Base-by-base conservation (phyloP, 257 asterid species). In the Cruciata laevipes region DNA sequence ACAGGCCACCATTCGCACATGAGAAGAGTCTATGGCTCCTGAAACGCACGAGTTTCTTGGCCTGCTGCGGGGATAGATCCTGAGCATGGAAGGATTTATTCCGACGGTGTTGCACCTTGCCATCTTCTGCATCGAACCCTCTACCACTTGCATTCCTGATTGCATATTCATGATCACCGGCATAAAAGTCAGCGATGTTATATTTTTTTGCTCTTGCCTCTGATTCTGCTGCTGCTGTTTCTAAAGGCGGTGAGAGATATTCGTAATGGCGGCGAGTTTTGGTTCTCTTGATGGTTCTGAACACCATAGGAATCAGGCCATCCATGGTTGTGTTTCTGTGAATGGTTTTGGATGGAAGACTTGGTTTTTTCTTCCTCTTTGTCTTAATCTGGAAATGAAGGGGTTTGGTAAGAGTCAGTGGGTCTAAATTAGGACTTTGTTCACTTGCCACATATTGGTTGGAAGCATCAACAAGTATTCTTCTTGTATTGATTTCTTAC, bases 251-350 rank as follows among this genome's bases (percentile, higher is more conserved):
- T 56, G 95, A 84, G 20, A 89, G 91, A 42, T 79, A 73, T 66
- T 87, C 78, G 53, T 89, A 89, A 35, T 76, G 71, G 51, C 84
- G 76, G 49, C 89, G 86, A 63, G 79, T 76, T 76, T 60, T 79
- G 71, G 5, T 84, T 78, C 75, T 87, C 86, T 79, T 79, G 66
- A 89, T 71, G 18, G 83, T 83, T 69, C 64, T 84, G 81, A 67
- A 87, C n/a, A 85, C 83, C 83, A 84, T 40, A n/a, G 97, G 97
- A 61, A 89, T 79, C 7, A 89, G 72, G 24, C 97, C 97, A 70
- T 89, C 95, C 97, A 89, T 87, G 17, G 65, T 27, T 5, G 63
- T 21, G 35, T 5, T 56, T 23, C 25, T 56, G 61, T 56, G 35
- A 13, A 23, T 58, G 63, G 35, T 58, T 58, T 23, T 23, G 33